Percentiles rank a stretch among this genome's conserved stretches.
Evolutionary conservation across 257 asterid genomes (phyloP).

Genomic region (Paulownia fortunei): DNA sequence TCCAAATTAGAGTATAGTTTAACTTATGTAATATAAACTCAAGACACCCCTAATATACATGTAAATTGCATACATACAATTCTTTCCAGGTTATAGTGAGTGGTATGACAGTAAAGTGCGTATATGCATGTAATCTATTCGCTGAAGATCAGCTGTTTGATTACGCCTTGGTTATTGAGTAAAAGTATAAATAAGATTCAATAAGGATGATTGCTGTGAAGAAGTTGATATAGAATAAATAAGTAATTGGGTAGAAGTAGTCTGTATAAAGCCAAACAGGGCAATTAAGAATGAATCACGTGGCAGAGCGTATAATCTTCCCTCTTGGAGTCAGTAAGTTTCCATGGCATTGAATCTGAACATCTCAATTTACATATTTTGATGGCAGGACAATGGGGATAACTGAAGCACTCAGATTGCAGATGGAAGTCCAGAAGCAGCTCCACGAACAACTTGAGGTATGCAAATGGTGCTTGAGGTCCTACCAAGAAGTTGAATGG

Average conservation of each 20-base stretch:
- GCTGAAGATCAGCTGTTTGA: no score
- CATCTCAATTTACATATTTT: constrained; percentile 7
- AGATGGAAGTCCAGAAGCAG: constrained; percentile 95
- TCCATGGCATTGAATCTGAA: constrained; percentile 12
- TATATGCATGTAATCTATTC: no score
- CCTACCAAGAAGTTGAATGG: neutral
- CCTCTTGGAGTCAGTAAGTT: neutral
- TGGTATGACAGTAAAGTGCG: no score
- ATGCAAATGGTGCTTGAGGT: constrained; percentile 22
- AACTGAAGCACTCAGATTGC: constrained; percentile 84
- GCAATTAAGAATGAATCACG: neutral
- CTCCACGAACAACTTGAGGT: constrained; percentile 98
- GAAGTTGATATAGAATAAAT: neutral
- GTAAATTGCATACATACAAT: neutral
- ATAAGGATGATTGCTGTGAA: neutral
- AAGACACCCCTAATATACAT: neutral
- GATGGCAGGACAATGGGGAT: constrained; percentile 74
- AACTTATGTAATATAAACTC: neutral
- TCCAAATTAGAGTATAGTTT: neutral
- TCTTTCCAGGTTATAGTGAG: no score
- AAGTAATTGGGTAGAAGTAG: neutral
- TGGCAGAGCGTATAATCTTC: neutral
- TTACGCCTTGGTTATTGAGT: no score
- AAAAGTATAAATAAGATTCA: neutral
- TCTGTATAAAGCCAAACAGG: neutral